A percentile compares a stretch with the other conserved stretches of the same genome.
phyloP scores from a whole-genome alignment of 176 grass and related monocot genomes.

The Chrysopogon serrulatus region DNA sequence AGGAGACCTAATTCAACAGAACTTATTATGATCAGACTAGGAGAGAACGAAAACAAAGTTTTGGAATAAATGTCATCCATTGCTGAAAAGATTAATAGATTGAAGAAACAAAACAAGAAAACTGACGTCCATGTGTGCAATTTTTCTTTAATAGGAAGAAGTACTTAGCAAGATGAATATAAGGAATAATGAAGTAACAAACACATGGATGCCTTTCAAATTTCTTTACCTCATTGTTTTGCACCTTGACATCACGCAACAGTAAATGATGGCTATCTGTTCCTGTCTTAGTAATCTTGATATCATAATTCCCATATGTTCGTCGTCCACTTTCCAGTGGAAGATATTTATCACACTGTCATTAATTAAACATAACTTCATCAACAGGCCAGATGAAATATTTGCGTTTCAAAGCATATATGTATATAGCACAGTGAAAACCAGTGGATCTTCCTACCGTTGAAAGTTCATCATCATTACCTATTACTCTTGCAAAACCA shows the following conservation, averaged over 20 bases:
- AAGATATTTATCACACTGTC: slow-evolving; percentile 90
- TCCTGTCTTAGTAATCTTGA: slow-evolving; percentile 38
- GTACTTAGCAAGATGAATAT: not conserved
- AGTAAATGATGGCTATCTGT: slow-evolving; percentile 46
- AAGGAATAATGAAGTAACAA: slow-evolving; percentile 1
- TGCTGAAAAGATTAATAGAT: not conserved
- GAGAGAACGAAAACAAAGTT: not conserved
- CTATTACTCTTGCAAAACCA: not conserved
- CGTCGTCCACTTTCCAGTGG: slow-evolving; percentile 27
- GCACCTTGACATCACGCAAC: slow-evolving; percentile 68
- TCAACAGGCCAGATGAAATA: slow-evolving; percentile 5
- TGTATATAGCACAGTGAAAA: not conserved
- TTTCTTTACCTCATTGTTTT: slow-evolving; percentile 54
- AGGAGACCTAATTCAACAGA: not conserved
- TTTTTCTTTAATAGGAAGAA: not conserved
- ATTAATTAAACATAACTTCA: slow-evolving; percentile 31
- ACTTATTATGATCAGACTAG: not conserved
- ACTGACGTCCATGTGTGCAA: not conserved
- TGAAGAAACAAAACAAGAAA: not conserved
- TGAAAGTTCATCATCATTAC: not conserved
- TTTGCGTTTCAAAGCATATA: slow-evolving; percentile 8
- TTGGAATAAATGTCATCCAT: not conserved
- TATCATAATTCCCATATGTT: slow-evolving; percentile 72
- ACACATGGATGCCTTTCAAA: slow-evolving; percentile 1
- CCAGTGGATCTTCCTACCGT: not conserved